Percentiles rank a stretch among this genome's conserved stretches.
Conservation (phyloP, 441 rosid genomes). For the Dalechampia spathulata region DNA sequence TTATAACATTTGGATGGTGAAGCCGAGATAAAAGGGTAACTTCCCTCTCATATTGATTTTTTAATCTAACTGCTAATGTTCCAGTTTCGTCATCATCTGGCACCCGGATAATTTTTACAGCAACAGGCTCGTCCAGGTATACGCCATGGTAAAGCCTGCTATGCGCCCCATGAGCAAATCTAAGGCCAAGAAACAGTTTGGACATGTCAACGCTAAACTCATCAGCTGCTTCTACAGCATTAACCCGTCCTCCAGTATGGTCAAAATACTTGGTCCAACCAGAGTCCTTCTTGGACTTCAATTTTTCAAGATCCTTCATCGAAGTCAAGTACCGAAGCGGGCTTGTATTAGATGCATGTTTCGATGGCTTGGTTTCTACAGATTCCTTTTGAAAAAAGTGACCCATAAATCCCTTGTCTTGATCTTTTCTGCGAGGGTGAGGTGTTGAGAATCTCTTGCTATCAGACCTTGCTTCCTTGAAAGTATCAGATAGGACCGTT, state of each 20-base stretch:
- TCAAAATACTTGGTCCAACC: slow-evolving; percentile 88
- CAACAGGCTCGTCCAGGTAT: slow-evolving; percentile 87
- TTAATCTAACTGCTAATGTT: slow-evolving; percentile 55
- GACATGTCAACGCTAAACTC: slow-evolving; percentile 72
- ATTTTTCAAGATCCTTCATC: slow-evolving; percentile 48
- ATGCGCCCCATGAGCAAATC: slow-evolving; percentile 90
- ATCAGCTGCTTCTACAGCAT: slow-evolving; percentile 63
- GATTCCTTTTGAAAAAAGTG: too few relatives aligned
- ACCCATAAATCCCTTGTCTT: slow-evolving; percentile 33
- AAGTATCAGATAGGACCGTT: slow-evolving; percentile 54
- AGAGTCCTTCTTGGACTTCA: slow-evolving; percentile 52
- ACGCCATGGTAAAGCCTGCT: slow-evolving; percentile 90
- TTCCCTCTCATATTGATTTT: slow-evolving; percentile 82
- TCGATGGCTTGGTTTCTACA: slow-evolving; percentile 23
- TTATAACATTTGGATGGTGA: slow-evolving; percentile 71
- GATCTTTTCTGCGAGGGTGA: slow-evolving; percentile 45
- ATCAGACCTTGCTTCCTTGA: slow-evolving; percentile 73
- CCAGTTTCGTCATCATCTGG: slow-evolving; percentile 86
- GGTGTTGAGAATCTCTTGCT: slow-evolving; percentile 88
- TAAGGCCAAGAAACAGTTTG: slow-evolving; percentile 77
- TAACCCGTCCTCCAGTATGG: slow-evolving; percentile 71
- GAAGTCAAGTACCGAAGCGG: slow-evolving; percentile 60
- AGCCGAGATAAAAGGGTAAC: slow-evolving; percentile 73
- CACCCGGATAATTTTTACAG: slow-evolving; percentile 78
- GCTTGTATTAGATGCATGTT: slow-evolving; percentile 34